Evolutionary conservation across 768 basidiomycete genomes (phyloP).

Genomic region (Pleurotus tuber-regium): DNA sequence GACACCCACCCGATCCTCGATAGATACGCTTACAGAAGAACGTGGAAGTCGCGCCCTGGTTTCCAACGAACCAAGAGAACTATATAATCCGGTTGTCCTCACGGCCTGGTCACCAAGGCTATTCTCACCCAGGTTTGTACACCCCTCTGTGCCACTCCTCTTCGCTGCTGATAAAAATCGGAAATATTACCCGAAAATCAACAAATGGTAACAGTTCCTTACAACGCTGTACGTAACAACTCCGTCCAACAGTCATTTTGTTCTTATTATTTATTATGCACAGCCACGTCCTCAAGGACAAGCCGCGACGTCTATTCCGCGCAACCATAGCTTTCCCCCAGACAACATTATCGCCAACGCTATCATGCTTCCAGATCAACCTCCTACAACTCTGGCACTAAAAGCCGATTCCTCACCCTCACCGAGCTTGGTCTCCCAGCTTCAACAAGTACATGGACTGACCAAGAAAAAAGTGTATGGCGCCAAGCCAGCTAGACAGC

Average conservation of each 20-base stretch:
- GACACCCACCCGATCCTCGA: conserved; percentile 9
- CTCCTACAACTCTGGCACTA: conserved; percentile 15
- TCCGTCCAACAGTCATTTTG: not conserved
- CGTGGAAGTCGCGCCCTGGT: conserved; percentile 39
- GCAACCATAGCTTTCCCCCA: conserved; percentile 35
- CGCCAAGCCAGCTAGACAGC: conserved; percentile 43
- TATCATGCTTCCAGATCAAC: conserved; percentile 26
- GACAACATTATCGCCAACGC: conserved; percentile 24
- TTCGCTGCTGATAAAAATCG: conserved; percentile 8
- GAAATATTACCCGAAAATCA: conserved; percentile 3
- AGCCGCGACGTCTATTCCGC: conserved; percentile 21
- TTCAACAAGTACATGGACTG: conserved; percentile 67
- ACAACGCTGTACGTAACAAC: conserved; percentile 31
- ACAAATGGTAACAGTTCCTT: conserved; percentile 12
- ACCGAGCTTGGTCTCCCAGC: conserved; percentile 56
- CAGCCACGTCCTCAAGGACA: conserved; percentile 7
- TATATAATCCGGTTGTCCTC: conserved; percentile 44
- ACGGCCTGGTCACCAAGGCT: conserved; percentile 21
- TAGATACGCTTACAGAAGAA: conserved; percentile 39
- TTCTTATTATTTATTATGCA: conserved; percentile 1
- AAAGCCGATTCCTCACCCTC: conserved; percentile 24
- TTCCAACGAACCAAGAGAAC: conserved; percentile 33
- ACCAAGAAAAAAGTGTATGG: conserved; percentile 70
- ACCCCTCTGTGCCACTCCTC: conserved; percentile 7
- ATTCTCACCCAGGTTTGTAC: conserved; percentile 26